Evolutionary conservation across 495 filamentous ascomycete species (phyloP), one percentile per base, ranked within the genome.

Genomic region (Annulohypoxylon bovei): DNA sequence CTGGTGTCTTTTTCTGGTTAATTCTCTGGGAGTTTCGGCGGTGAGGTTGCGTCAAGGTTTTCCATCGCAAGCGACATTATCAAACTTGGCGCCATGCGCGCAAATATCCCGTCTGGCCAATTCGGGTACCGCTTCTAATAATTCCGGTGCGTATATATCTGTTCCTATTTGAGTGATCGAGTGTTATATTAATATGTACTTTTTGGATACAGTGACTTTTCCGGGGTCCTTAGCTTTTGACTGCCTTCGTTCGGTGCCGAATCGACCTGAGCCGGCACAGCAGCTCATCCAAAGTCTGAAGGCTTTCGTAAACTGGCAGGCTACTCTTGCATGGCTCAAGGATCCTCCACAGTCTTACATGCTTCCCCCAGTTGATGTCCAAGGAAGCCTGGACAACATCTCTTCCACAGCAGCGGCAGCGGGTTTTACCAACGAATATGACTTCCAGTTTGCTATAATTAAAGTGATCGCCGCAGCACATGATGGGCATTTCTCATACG

Each of bases 391-490:
- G 4, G 77, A 81, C 57, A 62, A 68, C 5, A 81, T 85, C 56
- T 42, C 65, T 7, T 55, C 54, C 5, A 78, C 58, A 6, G 72
- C 67, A 12, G 47, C 54, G 11, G 53, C 55, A n/a, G 78, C 76
- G 7, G 67, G 56, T 11, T 88, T 80, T 62, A 72, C 63, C 14
- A 85, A 77, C 50, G 84, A 88, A 65, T 87, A 81, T 59, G 82
- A 87, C 4, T 86, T 87, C 67, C 83, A 86, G 23, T 46, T 80
- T 7, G 81, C 81, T 7, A 75, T 87, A 14, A 66, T 71, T 23
- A 57, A 75, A 6, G 73, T 84, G 4, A 68, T 85, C n/a, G 44
- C 54, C 6, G 78, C 79, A 0, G 84, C 84, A 0, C 78, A 87
- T 60, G 85, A 88, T 68, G 82, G 83, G 2, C 85, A 88, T 57